Evolutionary conservation across 805 yeast species (phyloP).

Genomic region (Cyberlindnera bimundalis): DNA sequence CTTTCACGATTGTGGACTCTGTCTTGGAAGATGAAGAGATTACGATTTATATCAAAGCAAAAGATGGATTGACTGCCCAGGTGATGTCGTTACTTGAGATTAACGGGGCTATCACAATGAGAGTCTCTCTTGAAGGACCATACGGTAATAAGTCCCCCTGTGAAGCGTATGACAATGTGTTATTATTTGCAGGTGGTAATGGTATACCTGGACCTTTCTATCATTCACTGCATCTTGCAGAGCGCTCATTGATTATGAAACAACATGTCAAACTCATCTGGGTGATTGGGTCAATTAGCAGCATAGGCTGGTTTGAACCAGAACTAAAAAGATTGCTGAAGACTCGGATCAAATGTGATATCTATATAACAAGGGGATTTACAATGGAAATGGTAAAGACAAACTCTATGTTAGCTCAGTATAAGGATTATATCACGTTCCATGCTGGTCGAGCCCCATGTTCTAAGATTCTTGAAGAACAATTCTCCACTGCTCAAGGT

Average conservation of each 20-base stretch:
- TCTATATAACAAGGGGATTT: constrained; percentile 39
- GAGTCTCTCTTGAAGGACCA: constrained; percentile 58
- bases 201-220: constrained; percentile 50
- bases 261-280: constrained; percentile 50
- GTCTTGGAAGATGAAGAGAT: constrained; percentile 36
- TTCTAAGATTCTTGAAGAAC: constrained; percentile 35
- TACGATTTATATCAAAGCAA: constrained; percentile 44
- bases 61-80: constrained; percentile 48
- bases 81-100: constrained; percentile 5
- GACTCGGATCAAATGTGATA: constrained; percentile 32
- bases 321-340: constrained; percentile 32
- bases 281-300: constrained; percentile 53
- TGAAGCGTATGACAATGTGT: constrained; percentile 34
- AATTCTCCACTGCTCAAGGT: constrained; percentile 38
- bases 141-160: constrained; percentile 47
- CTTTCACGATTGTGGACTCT: constrained; percentile 56
- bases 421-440: constrained; percentile 30
- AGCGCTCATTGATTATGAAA: constrained; percentile 22
- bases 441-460: constrained; percentile 47
- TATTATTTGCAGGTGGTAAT: constrained; percentile 48
- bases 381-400: constrained; percentile 4
- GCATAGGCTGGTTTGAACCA: constrained; percentile 46
- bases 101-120: constrained; percentile 18
- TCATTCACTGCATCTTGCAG: constrained; percentile 33
- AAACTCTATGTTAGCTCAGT: constrained; percentile 7